These are phyloP conservation scores for Phytophthora chlamydospora DNA, from an alignment of 352 stramenopile genomes.

Conservation along the genomic window DNA sequence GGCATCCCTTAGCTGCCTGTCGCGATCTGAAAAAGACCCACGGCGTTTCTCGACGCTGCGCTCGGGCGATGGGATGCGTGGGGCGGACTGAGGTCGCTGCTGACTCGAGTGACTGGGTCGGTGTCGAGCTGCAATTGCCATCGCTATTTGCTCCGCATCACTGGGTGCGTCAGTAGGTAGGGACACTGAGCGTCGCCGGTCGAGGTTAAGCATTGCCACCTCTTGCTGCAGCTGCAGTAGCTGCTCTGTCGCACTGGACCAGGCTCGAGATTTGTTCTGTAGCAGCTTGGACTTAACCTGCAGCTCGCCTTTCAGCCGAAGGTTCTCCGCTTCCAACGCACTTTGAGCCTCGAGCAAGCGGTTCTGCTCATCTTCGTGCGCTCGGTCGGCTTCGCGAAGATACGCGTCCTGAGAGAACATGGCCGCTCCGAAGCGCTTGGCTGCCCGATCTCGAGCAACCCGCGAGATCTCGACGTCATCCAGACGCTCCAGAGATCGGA, in stretches of 20 bases:
- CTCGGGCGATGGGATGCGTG: conserved; percentile 26
- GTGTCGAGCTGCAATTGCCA: conserved; percentile 27
- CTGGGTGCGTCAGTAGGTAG: conserved; percentile 11
- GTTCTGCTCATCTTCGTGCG: conserved; percentile 61
- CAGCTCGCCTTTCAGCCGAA: conserved; percentile 73
- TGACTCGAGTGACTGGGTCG: conserved; percentile 13
- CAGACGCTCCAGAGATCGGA: conserved; percentile 63
- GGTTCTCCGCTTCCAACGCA: conserved; percentile 75
- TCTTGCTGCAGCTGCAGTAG: conserved; percentile 83
- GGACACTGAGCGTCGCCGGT: conserved; percentile 34
- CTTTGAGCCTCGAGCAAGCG: conserved; percentile 59
- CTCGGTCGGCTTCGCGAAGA: conserved; percentile 48
- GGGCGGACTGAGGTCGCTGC: conserved; percentile 34
- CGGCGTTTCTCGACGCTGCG: conserved; percentile 33
- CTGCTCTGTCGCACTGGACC: conserved; percentile 79
- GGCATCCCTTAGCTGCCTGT: conserved; percentile 4
- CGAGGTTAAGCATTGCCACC: conserved; percentile 81
- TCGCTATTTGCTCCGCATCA: conserved; percentile 30
- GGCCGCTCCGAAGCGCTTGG: conserved; percentile 62
- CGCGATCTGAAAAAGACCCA: conserved; percentile 24
- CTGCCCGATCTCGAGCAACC: conserved; percentile 59
- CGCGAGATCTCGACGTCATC: conserved; percentile 59
- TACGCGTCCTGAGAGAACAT: conserved; percentile 63
- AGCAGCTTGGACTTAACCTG: conserved; percentile 84
- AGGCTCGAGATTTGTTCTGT: conserved; percentile 84